Base-by-base conservation (phyloP, 2,329 filamentous ascomycete genomes). In the Pseudogymnoascus sp. region DNA sequence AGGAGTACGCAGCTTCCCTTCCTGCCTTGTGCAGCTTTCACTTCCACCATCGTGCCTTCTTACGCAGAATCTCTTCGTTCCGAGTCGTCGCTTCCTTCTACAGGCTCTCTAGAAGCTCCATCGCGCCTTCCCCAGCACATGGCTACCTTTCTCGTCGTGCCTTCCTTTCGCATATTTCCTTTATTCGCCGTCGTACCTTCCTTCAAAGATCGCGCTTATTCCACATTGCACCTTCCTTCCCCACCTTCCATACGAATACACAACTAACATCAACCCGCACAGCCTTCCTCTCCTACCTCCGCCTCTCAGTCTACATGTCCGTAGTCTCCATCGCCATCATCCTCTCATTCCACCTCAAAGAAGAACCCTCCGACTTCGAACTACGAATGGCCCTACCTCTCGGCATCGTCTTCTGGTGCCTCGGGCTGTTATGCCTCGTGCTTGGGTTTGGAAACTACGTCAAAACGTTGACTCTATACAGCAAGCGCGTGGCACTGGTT, bases 251-350 rank as follows among this genome's bases (percentile, higher is more conserved):
- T 88, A 88, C 67, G 75, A 76, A 61, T 78, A 82, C 60, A 55
- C 16, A 55, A 29, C 49, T 55, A 55, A 55, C 49, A 8, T 21
- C 16, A 83, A 83, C 84, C 87, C 69, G 83, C 83, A n/a, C 62
- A 84, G 82, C 84, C 0, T 97, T 97, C 72, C 86, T 97, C 29
- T 94, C 93, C 1, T 97, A 94, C 82, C 84, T 97, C 19, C 87
- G 92, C 3, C 83, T 97, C 2, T 87, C 90, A 33, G 84, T 96
- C 69, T 96, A 96, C 77, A 92, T 97, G 83, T 86, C 91, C 66
- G 81, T 99, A 60, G 91, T 97, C 7, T 85, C 90, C 29, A 84
- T 96, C 33, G 93, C 94, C 60, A 96, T 99, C 68, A 86, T 96
- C 8, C 81, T 97, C 60, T 96, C 91, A 12, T 99, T 99, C 74